Evolutionary conservation across 2,329 filamentous ascomycete species (phyloP), one percentile per base, ranked within the genome.

Genomic region (Pezicula rhizophila): DNA sequence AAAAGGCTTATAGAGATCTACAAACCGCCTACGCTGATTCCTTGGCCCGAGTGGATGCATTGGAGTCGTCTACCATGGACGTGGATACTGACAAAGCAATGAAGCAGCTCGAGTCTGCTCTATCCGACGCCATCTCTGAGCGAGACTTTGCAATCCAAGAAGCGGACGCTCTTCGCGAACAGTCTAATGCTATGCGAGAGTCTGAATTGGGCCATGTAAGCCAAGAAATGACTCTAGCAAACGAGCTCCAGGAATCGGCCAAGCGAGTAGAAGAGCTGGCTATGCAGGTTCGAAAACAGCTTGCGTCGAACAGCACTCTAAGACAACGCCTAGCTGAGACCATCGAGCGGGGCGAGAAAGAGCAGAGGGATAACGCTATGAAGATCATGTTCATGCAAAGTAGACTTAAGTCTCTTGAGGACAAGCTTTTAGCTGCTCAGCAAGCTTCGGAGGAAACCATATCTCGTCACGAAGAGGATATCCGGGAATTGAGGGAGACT

Each of bases 391-490:
- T 83, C 47, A 80, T 97, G 65, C 91, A 97, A 65, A 78, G 79
- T 53, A 85, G 84, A 50, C 83, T 99, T 49, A 89, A 87, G 60
- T 70, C 73, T 14, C 80, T 96, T 45, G 93, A 97, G 65, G 91
- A 97, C 52, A 81, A 85, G 59, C 79, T 99, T 18, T 76, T 95
- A 47, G 71, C 80, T 17, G 89, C 92, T 2, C 92, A 97, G 66
- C 84, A 89, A 49, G 80, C 86, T 17, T 92, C 89, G 0, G 93
- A 99, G 65, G 90, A 92, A 43, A 84, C 84, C 35, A 81, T 97
- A 49, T 72, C 80, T 39, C 84, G 82, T 43, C 90, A 96, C 62
- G 93, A 97, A 66, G 89, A 93, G 34, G 90, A 96, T 67, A 78
- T 96, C 34, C 73, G 79, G 15, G 73, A 78, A 18, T 71, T 97